Evolutionary conservation across 352 stramenopile species (phyloP), one percentile per base, ranked within the genome.

Genomic region (Phytophthora brassicae): DNA sequence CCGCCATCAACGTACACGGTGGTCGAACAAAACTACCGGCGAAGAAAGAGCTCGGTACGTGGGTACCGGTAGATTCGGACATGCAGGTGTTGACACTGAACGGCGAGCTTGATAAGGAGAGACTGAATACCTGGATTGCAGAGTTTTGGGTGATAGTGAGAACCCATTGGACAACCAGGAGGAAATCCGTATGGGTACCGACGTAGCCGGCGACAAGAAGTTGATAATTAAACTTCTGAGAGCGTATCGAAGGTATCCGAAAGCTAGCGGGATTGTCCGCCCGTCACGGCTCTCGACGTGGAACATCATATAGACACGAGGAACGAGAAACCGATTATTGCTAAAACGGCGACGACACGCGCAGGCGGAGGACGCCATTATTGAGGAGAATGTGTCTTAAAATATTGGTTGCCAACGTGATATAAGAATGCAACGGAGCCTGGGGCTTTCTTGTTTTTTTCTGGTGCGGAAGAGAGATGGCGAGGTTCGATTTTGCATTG

Each of bases 221-320:
- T 16, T 65, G 47, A 33, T 66, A n/a, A 5, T 50, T 43, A 20
- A 63, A 29, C 6, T 65, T 12, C 22, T 68, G 29, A 42, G 58
- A 7, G 28, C 20, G 8, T 72, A 65, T 28, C 47, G 53, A 5
- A 24, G 6, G 3, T 64, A 33, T 16, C 48, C 0, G 53, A 12
- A 2, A 64, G 47, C 4, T 35, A 20, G 16, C 33, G 57, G 11
- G 55, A 48, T 31, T 70, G 63, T 42, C 51, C 50, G 5, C 63
- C 56, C 2, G 20, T 28, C 6, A 70, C 49, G 16, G 45, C 12
- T 5, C 55, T 60, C 0, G 50, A 55, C 12, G 50, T 66, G 4
- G 17, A 48, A 16, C 64, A 65, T 26, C 52, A 68, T 43, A 74
- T 74, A 23, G 33, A 61, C 13, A 74, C 66, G 0, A 46, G 56